phyloP scores from a whole-genome alignment of 1,284 basidiomycete genomes.

The Microbotryomycetes sp. region DNA sequence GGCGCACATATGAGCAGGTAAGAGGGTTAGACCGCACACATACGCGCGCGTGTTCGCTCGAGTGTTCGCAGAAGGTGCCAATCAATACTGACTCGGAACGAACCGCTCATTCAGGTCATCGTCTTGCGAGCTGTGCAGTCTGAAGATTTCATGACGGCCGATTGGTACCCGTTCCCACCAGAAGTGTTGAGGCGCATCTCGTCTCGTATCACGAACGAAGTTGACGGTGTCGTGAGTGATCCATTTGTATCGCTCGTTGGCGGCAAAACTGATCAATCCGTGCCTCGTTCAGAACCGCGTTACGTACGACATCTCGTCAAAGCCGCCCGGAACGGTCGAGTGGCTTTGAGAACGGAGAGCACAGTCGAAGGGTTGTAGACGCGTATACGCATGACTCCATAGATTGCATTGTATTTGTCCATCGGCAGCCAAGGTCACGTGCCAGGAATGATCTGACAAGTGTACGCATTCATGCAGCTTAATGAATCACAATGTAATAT shows the following conservation, averaged over 20 bases:
- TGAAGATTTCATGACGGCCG: conserved; percentile 96
- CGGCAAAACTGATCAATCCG: neutral
- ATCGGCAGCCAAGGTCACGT: no score
- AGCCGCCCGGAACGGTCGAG: conserved; percentile 72
- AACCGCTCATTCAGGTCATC: conserved; percentile 57
- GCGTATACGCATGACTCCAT: no score
- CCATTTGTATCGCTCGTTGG: conserved; percentile 19
- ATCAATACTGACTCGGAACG: no score
- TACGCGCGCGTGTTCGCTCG: neutral
- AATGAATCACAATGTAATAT: no score
- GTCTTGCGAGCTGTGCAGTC: conserved; percentile 83
- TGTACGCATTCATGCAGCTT: no score
- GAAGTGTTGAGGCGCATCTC: conserved; percentile 86
- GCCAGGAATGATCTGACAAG: no score
- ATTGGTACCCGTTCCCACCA: conserved; percentile 92
- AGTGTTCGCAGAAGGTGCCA: neutral
- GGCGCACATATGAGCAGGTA: conserved; percentile 94
- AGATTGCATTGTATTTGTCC: no score
- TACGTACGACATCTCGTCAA: conserved; percentile 93
- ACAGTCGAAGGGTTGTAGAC: no score
- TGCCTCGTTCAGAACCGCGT: conserved; percentile 58
- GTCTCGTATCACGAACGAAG: conserved; percentile 97
- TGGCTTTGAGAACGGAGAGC: conserved; percentile 24
- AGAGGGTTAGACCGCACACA: conserved; percentile 2
- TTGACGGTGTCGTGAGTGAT: conserved; percentile 44